Base-by-base conservation (phyloP, 108 stramenopile species). In the Cyclotella baltica region DNA sequence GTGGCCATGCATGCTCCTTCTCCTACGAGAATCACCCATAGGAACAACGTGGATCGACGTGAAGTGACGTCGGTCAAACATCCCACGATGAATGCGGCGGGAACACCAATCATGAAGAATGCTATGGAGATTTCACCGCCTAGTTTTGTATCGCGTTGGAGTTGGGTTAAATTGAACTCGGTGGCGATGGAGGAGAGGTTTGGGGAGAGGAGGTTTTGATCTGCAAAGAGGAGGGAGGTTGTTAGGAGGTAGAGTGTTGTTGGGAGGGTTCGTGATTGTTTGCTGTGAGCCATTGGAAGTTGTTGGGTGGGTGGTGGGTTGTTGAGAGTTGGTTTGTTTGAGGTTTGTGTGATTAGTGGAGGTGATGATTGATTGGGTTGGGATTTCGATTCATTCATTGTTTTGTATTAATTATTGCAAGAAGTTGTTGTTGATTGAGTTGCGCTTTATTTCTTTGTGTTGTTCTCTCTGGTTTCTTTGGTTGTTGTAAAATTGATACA, bases 161-260 rank as follows among this genome's bases (percentile, higher is more conserved):
- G 70, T 47, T 88, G 85, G n/a, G 68, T 46, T 56, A 96, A 87
- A 9, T 85, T 84, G 51, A 96, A 96, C 36, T 96, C 96, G 0
- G 88, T 64, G 10, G 96, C 92, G 27, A 92, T 90, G 22, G 78
- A 83, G 35, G 69, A 56, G 53, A 70, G 55, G 37, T 97, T 95
- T 18, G 96, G 96, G 27, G 93, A 58, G 77, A 97, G 86, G 20
- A 97, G 73, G 66, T 95, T 95, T 70, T 93, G 93, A 77, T 97
- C 96, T 13, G 94, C 92, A 78, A 86, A 93, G 22, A 97, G 76
- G 33, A 97, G 83, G 62, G 92, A 72, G 9, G 89, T 86, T 15
- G 87, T 89, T 0, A 89, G 20, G n/a, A 88, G 85, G 79, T 87
- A 94, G 27, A 94, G 78, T 18, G 65, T 22, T 10, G 89, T 73